A percentile compares a stretch with the other conserved stretches of the same genome.
Evolutionary conservation across 257 asterid genomes (phyloP).

Genomic region (Primulina tabacum): DNA sequence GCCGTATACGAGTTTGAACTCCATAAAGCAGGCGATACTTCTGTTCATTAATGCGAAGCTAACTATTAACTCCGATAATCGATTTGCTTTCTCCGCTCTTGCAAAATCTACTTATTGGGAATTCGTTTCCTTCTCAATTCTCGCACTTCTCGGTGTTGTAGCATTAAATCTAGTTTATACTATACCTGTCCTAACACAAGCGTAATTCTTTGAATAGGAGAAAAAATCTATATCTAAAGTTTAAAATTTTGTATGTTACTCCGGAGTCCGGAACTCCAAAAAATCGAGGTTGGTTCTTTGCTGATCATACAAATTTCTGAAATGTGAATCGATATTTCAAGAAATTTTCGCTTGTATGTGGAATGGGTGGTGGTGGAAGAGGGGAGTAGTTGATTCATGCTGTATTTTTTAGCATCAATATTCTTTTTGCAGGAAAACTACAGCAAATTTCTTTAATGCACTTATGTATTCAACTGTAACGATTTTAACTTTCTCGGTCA

Average conservation of each 20-base stretch:
- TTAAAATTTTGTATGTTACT: neutral
- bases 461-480: neutral
- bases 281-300: neutral
- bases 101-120: slow-evolving; percentile 74
- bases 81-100: slow-evolving; percentile 74
- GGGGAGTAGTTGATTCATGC: neutral
- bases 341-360: neutral
- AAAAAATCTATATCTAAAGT: no score
- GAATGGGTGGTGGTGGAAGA: neutral
- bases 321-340: neutral
- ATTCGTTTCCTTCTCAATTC: neutral
- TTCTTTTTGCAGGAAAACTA: neutral
- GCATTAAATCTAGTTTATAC: neutral
- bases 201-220: neutral
- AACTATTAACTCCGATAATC: slow-evolving; percentile 74
- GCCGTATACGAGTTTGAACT: slow-evolving; percentile 72
- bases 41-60: slow-evolving; percentile 82
- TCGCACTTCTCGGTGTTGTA: neutral
- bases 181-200: neutral
- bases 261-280: neutral
- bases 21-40: slow-evolving; percentile 75
- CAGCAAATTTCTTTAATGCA: neutral
- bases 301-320: neutral
- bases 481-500: neutral
- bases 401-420: neutral